phyloP scores from a whole-genome alignment of 2,329 filamentous ascomycete genomes.

The Parastagonospora avenae region DNA sequence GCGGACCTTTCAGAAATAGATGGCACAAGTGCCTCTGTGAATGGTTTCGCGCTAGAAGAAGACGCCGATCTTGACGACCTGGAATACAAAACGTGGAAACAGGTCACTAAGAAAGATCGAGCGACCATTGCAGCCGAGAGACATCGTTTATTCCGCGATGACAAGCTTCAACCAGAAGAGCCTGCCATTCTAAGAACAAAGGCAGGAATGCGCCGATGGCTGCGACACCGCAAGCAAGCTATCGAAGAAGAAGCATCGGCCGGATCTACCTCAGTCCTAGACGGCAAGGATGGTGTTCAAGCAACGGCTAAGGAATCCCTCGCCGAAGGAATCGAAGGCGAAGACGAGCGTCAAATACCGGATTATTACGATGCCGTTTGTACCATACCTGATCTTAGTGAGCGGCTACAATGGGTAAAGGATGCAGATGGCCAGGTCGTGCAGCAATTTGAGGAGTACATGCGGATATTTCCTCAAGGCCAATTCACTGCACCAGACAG shows the following conservation, averaged over 20 bases:
- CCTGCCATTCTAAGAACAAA: conserved; percentile 85
- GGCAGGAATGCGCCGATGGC: conserved; percentile 85
- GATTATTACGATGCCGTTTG: conserved; percentile 93
- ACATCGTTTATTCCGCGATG: conserved; percentile 81
- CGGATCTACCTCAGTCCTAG: conserved; percentile 53
- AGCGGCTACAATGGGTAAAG: conserved; percentile 83
- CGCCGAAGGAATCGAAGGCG: conserved; percentile 87
- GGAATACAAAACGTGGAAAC: conserved; percentile 98
- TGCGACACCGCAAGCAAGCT: conserved; percentile 76
- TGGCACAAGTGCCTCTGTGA: conserved; percentile 67
- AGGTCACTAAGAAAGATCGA: conserved; percentile 95
- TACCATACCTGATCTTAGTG: conserved; percentile 81
- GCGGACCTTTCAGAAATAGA: conserved; percentile 88
- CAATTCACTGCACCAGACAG: conserved; percentile 77
- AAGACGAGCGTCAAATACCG: conserved; percentile 80
- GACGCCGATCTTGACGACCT: conserved; percentile 84
- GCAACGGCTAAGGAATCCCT: conserved; percentile 72
- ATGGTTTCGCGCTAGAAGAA: conserved; percentile 70
- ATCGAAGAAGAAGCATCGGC: conserved; percentile 50
- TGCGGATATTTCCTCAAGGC: conserved; percentile 76
- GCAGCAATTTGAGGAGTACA: conserved; percentile 83
- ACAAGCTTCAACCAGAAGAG: conserved; percentile 84
- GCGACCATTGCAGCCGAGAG: conserved; percentile 85
- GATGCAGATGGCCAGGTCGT: conserved; percentile 88
- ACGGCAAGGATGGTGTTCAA: conserved; percentile 54